phyloP scores from a whole-genome alignment of 129 eudicot genomes.

The Flaveria sonorensis region DNA sequence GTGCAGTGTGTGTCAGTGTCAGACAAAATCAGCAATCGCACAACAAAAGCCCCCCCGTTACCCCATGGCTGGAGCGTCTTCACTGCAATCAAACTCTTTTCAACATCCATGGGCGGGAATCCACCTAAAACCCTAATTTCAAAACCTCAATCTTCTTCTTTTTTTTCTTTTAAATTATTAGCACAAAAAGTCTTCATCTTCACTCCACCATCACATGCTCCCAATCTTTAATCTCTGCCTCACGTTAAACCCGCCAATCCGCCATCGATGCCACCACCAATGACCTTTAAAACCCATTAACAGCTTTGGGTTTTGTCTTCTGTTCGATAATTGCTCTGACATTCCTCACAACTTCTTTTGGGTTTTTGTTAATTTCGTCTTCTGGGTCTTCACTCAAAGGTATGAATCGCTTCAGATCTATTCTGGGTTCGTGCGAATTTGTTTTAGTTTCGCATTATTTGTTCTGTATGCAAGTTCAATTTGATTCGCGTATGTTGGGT shows the following conservation, averaged over 20 bases:
- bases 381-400: slow-evolving; percentile 25
- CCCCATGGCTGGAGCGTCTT: slow-evolving; percentile 21
- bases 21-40: slow-evolving; percentile 21
- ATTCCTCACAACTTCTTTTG: slow-evolving; percentile 20
- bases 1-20: slow-evolving; percentile 1
- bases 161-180: neutral
- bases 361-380: slow-evolving; percentile 6
- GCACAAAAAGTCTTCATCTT: neutral
- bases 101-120: slow-evolving; percentile 36
- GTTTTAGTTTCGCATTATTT: too few relatives aligned
- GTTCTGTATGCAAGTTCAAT: too few relatives aligned
- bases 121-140: neutral
- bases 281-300: slow-evolving; percentile 13
- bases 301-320: too few relatives aligned
- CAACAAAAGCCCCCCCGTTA: too few relatives aligned
- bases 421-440: neutral
- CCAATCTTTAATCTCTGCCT: slow-evolving; percentile 21
- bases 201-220: slow-evolving; percentile 38
- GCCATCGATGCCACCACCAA: slow-evolving; percentile 13
- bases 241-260: slow-evolving; percentile 19
- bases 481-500: slow-evolving; percentile 4
- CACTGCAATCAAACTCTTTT: neutral
- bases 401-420: slow-evolving; percentile 22
- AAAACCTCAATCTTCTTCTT: neutral
- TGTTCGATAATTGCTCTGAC: slow-evolving; percentile 30